These are phyloP conservation scores for Halophytophthora polymorphica DNA, from an alignment of 352 stramenopile species.

Conservation along the genomic window DNA sequence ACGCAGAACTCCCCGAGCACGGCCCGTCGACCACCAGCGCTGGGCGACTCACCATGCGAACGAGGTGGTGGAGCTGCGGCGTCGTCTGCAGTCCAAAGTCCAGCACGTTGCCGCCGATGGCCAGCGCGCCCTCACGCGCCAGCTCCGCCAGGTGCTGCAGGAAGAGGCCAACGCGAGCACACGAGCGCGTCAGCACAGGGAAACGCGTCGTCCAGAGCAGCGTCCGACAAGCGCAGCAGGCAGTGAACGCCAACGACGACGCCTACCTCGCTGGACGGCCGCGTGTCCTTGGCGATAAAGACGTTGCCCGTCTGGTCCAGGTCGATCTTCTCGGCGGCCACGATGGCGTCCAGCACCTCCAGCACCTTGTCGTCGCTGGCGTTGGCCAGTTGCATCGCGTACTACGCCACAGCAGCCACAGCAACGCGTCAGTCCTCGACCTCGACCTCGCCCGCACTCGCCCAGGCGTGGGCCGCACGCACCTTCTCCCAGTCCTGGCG, in stretches of 20 bases:
- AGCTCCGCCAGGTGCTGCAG: slow-evolving; percentile 77
- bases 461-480: not conserved
- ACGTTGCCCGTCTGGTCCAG: slow-evolving; percentile 81
- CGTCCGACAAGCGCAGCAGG: too few relatives aligned
- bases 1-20: not conserved
- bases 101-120: slow-evolving; percentile 87
- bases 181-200: not conserved
- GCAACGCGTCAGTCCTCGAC: not conserved
- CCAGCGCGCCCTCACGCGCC: slow-evolving; percentile 84
- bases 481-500: slow-evolving; percentile 85
- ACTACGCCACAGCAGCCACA: slow-evolving; percentile 27
- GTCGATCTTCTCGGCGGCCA: slow-evolving; percentile 76
- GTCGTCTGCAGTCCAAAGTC: slow-evolving; percentile 97
- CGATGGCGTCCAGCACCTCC: slow-evolving; percentile 75
- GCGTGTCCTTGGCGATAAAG: slow-evolving; percentile 93
- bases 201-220: not conserved
- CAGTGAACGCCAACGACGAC: not conserved
- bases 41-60: slow-evolving; percentile 81
- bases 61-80: slow-evolving; percentile 96
- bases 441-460: not conserved
- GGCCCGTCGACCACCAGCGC: not conserved
- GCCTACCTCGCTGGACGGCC: slow-evolving; percentile 64
- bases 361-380: slow-evolving; percentile 75
- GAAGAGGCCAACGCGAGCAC: not conserved
- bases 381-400: slow-evolving; percentile 82